Evolutionary conservation across 2,329 filamentous ascomycete genomes (phyloP).

Genomic region (Venturia pyrina): DNA sequence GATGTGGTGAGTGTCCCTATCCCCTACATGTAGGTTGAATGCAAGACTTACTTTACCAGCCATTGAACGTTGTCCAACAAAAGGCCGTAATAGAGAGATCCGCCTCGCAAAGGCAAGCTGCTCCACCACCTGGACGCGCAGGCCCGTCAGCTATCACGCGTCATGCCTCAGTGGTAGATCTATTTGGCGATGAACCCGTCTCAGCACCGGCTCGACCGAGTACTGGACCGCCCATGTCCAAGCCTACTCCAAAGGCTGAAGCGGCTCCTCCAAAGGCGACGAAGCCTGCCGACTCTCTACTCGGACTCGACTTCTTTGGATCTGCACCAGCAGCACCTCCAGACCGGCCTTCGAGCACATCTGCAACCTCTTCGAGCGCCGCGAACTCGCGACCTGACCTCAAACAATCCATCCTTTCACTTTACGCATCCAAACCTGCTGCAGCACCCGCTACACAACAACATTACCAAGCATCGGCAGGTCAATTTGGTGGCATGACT

Average conservation of each 20-base stretch:
- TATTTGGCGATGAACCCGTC: slow-evolving; percentile 68
- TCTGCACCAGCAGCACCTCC: slow-evolving; percentile 58
- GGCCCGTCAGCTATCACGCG: slow-evolving; percentile 30
- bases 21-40: not conserved
- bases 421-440: slow-evolving; percentile 83
- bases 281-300: slow-evolving; percentile 72
- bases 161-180: slow-evolving; percentile 51
- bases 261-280: slow-evolving; percentile 49
- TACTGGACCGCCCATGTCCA: slow-evolving; percentile 56
- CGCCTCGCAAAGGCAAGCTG: slow-evolving; percentile 39
- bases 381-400: slow-evolving; percentile 77
- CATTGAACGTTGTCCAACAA: slow-evolving; percentile 57
- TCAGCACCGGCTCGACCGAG: slow-evolving; percentile 59
- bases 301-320: slow-evolving; percentile 89
- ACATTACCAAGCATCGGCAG: slow-evolving; percentile 46
- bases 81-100: slow-evolving; percentile 58
- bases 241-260: slow-evolving; percentile 55
- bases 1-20: slow-evolving; percentile 48
- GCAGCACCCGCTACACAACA: slow-evolving; percentile 39
- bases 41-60: slow-evolving; percentile 28
- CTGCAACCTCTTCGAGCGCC: slow-evolving; percentile 46
- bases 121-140: not conserved
- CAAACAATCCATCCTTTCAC: slow-evolving; percentile 92
- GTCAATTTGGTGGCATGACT: slow-evolving; percentile 37
- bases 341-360: slow-evolving; percentile 68